A percentile compares a stretch with the other conserved stretches of the same genome.
Evolutionary conservation across 1,139 yeast species (phyloP).

Genomic region (Suhomyces chickasaworum): DNA sequence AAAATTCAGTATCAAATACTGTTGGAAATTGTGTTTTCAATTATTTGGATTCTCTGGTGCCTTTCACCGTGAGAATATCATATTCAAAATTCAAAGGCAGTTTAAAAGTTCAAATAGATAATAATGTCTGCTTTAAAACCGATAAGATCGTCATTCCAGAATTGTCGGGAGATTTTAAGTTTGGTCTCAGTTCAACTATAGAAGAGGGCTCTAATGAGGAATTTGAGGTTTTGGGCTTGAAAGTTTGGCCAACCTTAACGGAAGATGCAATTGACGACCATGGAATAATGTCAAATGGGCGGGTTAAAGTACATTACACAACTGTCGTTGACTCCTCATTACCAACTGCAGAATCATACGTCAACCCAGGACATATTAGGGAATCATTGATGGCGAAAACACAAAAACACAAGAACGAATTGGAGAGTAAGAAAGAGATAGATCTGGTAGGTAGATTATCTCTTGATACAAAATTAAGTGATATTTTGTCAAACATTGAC

Average conservation of each 20-base stretch:
- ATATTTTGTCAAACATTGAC: constrained; percentile 1
- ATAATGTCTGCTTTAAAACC: constrained; percentile 69
- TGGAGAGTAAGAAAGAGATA: constrained; percentile 5
- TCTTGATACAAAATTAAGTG: neutral
- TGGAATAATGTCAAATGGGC: constrained; percentile 52
- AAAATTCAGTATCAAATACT: constrained; percentile 27
- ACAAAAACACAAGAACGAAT: constrained; percentile 28
- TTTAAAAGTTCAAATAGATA: constrained; percentile 69
- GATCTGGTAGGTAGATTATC: neutral
- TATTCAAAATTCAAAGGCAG: constrained; percentile 46
- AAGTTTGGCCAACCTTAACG: constrained; percentile 54
- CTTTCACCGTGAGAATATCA: constrained; percentile 64
- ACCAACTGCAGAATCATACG: constrained; percentile 3
- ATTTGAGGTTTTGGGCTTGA: constrained; percentile 60
- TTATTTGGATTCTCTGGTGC: constrained; percentile 68
- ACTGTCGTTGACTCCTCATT: constrained; percentile 22
- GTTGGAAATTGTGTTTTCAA: constrained; percentile 60
- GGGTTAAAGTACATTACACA: constrained; percentile 27
- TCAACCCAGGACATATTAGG: constrained; percentile 28
- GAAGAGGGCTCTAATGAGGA: constrained; percentile 48
- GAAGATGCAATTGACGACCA: constrained; percentile 62
- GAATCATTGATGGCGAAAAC: constrained; percentile 45
- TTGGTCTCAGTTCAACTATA: constrained; percentile 56
- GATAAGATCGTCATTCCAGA: constrained; percentile 47
- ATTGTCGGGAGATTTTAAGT: constrained; percentile 31